phyloP scores from a whole-genome alignment of 2,329 filamentous ascomycete genomes.

The Trichophyton simii region DNA sequence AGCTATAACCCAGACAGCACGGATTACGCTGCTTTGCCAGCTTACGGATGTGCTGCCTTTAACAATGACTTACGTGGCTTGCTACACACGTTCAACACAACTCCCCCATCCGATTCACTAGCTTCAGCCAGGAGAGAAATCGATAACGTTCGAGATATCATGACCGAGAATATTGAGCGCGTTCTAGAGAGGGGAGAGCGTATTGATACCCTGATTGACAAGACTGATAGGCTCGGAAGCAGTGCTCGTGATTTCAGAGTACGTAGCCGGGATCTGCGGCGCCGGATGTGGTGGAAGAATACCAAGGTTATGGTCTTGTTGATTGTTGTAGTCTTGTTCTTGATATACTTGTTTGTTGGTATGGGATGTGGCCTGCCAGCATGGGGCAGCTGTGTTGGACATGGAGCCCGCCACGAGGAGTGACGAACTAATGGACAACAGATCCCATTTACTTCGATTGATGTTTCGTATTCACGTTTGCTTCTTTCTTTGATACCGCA shows the following conservation, averaged over 20 bases:
- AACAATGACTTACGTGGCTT: conserved; percentile 64
- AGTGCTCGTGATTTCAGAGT: conserved; percentile 85
- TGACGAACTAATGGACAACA: not conserved
- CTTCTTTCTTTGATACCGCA: not conserved
- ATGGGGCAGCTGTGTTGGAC: conserved; percentile 33
- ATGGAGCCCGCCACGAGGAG: not conserved
- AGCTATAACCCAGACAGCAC: conserved; percentile 54
- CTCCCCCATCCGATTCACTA: conserved; percentile 67
- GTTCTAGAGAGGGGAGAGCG: conserved; percentile 81
- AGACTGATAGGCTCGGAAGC: conserved; percentile 83
- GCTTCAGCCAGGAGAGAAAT: conserved; percentile 77
- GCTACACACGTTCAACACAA: conserved; percentile 75
- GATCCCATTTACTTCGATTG: not conserved
- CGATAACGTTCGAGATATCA: conserved; percentile 80
- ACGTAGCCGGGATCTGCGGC: conserved; percentile 69
- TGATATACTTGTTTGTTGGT: conserved; percentile 59
- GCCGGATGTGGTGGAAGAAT: conserved; percentile 99
- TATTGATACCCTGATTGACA: conserved; percentile 87
- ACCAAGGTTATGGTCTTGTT: conserved; percentile 82
- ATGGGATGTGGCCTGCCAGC: conserved; percentile 59
- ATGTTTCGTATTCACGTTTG: not conserved
- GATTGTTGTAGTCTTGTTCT: conserved; percentile 54
- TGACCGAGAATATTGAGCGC: conserved; percentile 90
- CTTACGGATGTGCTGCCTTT: conserved; percentile 83
- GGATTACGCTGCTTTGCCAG: conserved; percentile 64